These are phyloP conservation scores for Scedosporium boydii DNA, from an alignment of 2,329 filamentous ascomycete genomes.

Conservation along the genomic window DNA sequence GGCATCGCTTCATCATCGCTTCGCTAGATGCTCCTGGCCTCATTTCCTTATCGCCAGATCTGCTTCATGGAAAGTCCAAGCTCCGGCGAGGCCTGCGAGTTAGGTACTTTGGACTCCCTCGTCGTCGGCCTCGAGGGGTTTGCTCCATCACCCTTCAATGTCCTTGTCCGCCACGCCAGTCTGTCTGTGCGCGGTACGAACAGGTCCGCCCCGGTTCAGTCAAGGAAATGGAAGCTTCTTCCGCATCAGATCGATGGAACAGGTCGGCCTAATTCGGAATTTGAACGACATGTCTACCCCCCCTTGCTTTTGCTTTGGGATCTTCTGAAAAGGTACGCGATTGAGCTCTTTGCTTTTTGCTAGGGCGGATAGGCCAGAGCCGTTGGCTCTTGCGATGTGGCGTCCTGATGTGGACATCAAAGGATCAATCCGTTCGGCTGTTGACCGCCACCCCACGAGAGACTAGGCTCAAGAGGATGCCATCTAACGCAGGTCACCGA, in stretches of 20 bases:
- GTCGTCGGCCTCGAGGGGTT: not conserved
- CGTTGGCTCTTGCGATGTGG: not conserved
- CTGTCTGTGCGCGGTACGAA: not conserved
- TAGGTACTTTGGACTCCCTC: not conserved
- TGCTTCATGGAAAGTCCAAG: not conserved
- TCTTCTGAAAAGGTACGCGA: not conserved
- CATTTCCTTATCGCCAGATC: not conserved
- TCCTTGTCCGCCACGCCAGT: not conserved
- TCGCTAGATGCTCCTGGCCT: not conserved
- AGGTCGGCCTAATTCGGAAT: not conserved
- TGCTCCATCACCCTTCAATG: not conserved
- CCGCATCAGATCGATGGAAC: conserved; percentile 2
- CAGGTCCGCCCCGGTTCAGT: not conserved
- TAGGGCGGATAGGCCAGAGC: not conserved
- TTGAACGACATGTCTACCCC: not conserved
- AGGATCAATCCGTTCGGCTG: not conserved
- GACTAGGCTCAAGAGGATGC: not conserved
- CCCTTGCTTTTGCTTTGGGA: not conserved
- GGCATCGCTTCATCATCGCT: not conserved
- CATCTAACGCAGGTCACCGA: not conserved
- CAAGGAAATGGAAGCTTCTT: conserved; percentile 5
- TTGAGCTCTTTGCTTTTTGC: too few relatives aligned
- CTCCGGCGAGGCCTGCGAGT: not conserved
- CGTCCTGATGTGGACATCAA: not conserved
- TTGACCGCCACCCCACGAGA: not conserved